Evolutionary conservation across 2,329 filamentous ascomycete genomes (phyloP), one percentile per base, ranked within the genome.

Genomic region (Aurifilum marmelostoma): DNA sequence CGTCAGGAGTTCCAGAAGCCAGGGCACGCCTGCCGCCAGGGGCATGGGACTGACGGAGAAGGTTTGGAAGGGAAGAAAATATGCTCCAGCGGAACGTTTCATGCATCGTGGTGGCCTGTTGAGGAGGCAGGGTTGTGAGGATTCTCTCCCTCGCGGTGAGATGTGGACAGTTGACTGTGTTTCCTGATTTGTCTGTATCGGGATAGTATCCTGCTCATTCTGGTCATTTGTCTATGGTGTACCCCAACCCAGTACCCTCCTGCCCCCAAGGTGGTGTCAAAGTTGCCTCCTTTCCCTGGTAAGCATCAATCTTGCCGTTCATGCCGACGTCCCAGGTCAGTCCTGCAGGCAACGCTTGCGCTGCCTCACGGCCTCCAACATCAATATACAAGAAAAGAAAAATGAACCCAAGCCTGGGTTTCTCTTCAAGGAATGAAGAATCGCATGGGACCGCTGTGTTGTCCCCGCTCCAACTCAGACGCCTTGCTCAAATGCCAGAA

Each of bases 401-500:
- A 47, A 16, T 18, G 27, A 52, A 37, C 29, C 29, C 16, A 64
- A 52, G 43, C 43, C 43, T 47, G 32, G 8, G 54, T 37, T 50
- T 27, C 21, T 61, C 21, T 61, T 24, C 27, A 50, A 66, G 56
- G 24, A 61, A 60, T 16, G 52, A 56, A 41, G 59, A 58, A 47
- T 43, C 41, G 69, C 65, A 54, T 67, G 63, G 37, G 58, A 66
- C 43, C 66, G 59, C 39, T 64, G 50, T 59, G 65, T 64, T 59
- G n/a, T 60, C 50, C 69, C 60, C 61, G 63, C 62, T 64, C 58
- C 66, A 18, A 66, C 47, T 29, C 54, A 54, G 66, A 71, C 67
- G 67, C 69, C 69, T 47, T 69, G 69, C 69, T 69, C 18, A 11
- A 50, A 71, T 65, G 63, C 37, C 37, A 58, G 47, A 9, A 56